Base-by-base conservation (phyloP, 1,284 basidiomycete species). In the Cutaneotrichosporon dermatis region DNA sequence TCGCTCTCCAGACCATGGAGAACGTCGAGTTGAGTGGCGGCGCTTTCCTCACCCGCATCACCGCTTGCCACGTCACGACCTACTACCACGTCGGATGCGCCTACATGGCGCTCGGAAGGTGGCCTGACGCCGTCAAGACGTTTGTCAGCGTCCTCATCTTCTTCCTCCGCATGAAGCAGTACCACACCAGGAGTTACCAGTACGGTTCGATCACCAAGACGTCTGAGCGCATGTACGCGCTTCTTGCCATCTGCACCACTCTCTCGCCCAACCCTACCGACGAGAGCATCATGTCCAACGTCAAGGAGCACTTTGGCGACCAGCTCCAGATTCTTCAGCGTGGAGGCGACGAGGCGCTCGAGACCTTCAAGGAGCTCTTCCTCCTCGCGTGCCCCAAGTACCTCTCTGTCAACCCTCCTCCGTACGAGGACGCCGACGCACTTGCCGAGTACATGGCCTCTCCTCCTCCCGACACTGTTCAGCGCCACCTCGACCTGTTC, bases 151-250 rank as follows among this genome's bases (percentile, higher is more conserved):
- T 96, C 69, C 82, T 98, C 51, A 94, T 95, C 80, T 93, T 93
- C 81, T 89, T 94, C 73, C 86, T 89, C 80, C 84, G 90, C 45
- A 94, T 90, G 86, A 84, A 90, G 67, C 91, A 94, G 75, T 97
- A 96, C 79, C 93, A 97, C 80, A 96, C 92, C 6, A 82, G 93
- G 64, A 91, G 89, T 74, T 96, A 96, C 76, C 93, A 97, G 77
- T 96, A 96, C 72, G 94, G 97, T 71, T 92, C 95, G 89, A 96
- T 99, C 79, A 93, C 88, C 82, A 98, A 97, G 82, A 93, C 89
- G 35, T 93, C 91, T 8, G 95, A 99, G 76, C 82, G 95, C 54
- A 99, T 98, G 94, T 96, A 98, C 75, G 92, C 93, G 4, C 80
- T 99, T 16, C 89, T 97, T 65, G 91, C 93, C 7, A 87, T 98